Evolutionary conservation across 129 eudicot genomes (phyloP), one percentile per base, ranked within the genome.

Genomic region (Chrysanthemum makinoi): DNA sequence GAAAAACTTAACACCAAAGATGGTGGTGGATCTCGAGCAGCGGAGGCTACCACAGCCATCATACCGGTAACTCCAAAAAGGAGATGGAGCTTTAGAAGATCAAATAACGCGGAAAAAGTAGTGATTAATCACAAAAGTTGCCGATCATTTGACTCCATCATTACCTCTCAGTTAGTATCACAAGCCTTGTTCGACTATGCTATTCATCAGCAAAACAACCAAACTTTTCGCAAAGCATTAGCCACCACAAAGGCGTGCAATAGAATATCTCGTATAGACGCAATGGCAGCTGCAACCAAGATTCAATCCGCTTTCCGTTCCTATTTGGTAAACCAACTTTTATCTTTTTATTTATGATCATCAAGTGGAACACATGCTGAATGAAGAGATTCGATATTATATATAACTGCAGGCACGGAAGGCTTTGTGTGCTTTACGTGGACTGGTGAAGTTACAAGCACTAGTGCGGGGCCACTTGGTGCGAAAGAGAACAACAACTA

Each of bases 361-460:
- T 50, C 1, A 19, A 65, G 2, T 5, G 47, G 30, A 62, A 62
- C 7, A 10, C 12, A 62, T 3, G 15, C 33, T 14, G 8, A 19
- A 1, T 24, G 10, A 39, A 10, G 10, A 3, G 13, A 12, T 24
- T 60, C 6, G 4, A 19, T 26, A 24, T 13, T 5, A 24, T 62
- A 18, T 12, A 9, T 4, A 35, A n/a, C 50, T 66, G 44, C 78
- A 91, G 97, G 95, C 97, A 50, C 76, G 95, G 22, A 87, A 78
- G 66, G 97, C 97, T 10, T 65, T 87, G 77, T 66, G 83, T 11
- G 97, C 97, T 33, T 59, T 91, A 73, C 89, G 80, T 62, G 95
- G 86, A 48, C 74, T 91, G n/a, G 95, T 91, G 67, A 91, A 86
- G 81, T 75, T 88, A 72, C 97, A 91, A 78, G 97, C 97, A 11